Base-by-base conservation (phyloP, 176 grass and related monocot species). In the Zoysia japonica region DNA sequence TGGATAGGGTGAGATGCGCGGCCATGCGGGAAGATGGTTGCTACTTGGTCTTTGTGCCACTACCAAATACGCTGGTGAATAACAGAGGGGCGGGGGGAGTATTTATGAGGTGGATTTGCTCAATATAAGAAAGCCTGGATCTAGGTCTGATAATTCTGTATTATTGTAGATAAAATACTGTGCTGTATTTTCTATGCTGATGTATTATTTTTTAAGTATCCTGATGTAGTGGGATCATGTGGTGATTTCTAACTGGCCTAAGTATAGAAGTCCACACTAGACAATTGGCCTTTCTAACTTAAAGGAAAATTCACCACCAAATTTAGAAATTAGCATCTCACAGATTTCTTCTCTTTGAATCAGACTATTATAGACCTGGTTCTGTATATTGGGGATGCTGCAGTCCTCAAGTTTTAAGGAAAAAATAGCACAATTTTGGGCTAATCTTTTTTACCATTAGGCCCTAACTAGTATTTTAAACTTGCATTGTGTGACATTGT, bases 141-240 rank as follows among this genome's bases (percentile, higher is more conserved):
- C 16, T 9, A 62, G 45, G 20, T 59, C 14, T 59, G 17, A 4
- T 67, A 37, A 71, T 12, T 52, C 38, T 60, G 17, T 78, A 52
- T 55, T 80, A 41, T 54, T 84, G 6, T 62, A 61, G 39, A 7
- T 53, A 62, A n/a, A 52, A 38, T 3, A 35, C 55, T 20, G 1
- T 53, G 72, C 10, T 15, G 38, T 52, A 61, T 63, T 9, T 69
- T 76, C 52, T 50, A 20, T 6, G 19, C 47, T 75, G 66, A 40
- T 75, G 11, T 76, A 14, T 45, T 20, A 63, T 77, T 43, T 80
- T 54, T 83, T 9, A 43, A 67, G 44, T 52, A 39, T 55, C 75
- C 11, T 51, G 10, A 63, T 74, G 57, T 3, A 44, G 28, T 60
- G 13, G 19, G 48, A 39, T 83, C 19, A 50, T 57, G 37, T 12